Percentiles rank a stretch among this genome's conserved stretches.
Conservation (phyloP, 768 basidiomycete genomes). For the Leccinellum albellum region DNA sequence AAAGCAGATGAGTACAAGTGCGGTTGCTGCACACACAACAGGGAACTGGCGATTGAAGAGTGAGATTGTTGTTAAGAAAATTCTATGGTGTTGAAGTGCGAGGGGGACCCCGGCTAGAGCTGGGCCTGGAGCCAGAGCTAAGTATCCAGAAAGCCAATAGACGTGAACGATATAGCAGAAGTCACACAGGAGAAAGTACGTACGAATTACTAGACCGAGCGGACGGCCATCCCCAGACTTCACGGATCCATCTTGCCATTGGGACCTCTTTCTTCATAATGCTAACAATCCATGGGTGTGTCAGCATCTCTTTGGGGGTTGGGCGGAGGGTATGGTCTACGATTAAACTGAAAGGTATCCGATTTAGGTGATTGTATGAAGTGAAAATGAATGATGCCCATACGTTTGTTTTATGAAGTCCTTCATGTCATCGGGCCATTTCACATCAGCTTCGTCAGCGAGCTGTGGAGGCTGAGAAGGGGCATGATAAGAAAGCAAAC, state of each 20-base stretch:
- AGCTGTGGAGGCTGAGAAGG: constrained; percentile 68
- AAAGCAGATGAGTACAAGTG: constrained; percentile 19
- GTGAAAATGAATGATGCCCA: constrained; percentile 28
- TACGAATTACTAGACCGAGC: constrained; percentile 28
- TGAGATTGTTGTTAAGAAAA: background rate
- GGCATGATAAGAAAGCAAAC: constrained; percentile 14
- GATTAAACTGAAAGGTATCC: constrained; percentile 50
- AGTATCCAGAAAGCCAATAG: background rate
- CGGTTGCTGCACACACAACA: constrained; percentile 18
- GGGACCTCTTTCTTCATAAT: constrained; percentile 80
- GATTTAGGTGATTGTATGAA: constrained; percentile 1
- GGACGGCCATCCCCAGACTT: constrained; percentile 78
- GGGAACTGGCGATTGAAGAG: constrained; percentile 1
- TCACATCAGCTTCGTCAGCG: constrained; percentile 61
- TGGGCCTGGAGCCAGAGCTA: constrained; percentile 26
- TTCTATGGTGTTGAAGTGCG: constrained; percentile 25
- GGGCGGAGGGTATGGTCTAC: constrained; percentile 68
- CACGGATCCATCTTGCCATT: constrained; percentile 85
- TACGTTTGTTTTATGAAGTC: constrained; percentile 86
- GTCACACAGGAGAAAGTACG: background rate
- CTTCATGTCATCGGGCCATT: constrained; percentile 84
- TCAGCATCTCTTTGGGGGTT: constrained; percentile 76
- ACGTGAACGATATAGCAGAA: background rate
- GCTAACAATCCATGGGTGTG: constrained; percentile 77
- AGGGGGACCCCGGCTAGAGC: constrained; percentile 28